Base-by-base conservation (phyloP, 768 basidiomycete species). In the Chalciporus sphaerocephalus region DNA sequence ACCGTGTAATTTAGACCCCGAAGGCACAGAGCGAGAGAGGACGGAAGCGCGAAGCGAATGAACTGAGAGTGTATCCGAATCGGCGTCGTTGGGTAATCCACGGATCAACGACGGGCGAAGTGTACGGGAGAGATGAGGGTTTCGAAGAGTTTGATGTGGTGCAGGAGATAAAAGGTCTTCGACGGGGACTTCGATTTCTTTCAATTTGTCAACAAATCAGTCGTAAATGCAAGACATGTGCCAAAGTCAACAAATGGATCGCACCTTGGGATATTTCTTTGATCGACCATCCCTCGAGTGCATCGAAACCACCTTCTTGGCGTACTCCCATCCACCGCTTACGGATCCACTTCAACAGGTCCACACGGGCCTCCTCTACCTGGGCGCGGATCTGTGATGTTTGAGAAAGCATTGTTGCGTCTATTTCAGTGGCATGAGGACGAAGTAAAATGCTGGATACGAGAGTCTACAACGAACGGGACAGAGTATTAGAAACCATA, bases 241-340 rank as follows among this genome's bases (percentile, higher is more conserved):
- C 25, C 40, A 28, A 40, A 27, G 39, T n/a, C n/a, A n/a, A n/a
- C 12, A 41, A 37, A 23, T 24, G 20, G 24, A 34, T 18, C 54
- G 12, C 27, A 65, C 65, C 65, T 51, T 63, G 65, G 3, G 65
- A 63, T 32, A 98, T 91, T 59, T 97, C 95, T 61, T 91, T 85
- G 43, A 94, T 62, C 0, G 87, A 82, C 91, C 92, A 96, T 4
- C 75, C 76, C 39, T 95, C 91, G n/a, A 98, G 72, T 4, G 67
- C 60, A 40, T 86, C 83, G 55, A 97, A 95, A 0, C 88, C 90
- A n/a, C 80, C 79, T 40, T 82, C 81, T 39, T 85, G 80, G 11
- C 85, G 75, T 22, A 92, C 78, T 11, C 71, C 74, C 36, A 85
- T 58, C 92, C 91, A 96, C 4, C 87, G 78, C 47, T 82, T 81